phyloP scores from a whole-genome alignment of 371 early-diverging fungal species.

The Mucor racemosus region DNA sequence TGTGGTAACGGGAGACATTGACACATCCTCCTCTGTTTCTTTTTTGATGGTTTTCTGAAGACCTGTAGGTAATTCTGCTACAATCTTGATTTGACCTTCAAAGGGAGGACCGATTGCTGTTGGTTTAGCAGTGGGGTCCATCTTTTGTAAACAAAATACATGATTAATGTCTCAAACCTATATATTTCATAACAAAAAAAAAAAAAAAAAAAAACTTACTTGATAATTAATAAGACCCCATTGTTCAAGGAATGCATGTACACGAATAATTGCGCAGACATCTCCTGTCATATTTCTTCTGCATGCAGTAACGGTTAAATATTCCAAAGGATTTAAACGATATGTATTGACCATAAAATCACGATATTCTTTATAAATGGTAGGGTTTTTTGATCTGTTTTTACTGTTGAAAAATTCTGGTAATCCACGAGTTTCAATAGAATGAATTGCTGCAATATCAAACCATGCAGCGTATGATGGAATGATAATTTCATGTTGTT shows the following conservation, averaged over 20 bases:
- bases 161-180: too few relatives aligned
- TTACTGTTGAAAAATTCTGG: conserved; percentile 96
- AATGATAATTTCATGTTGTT: conserved; percentile 82
- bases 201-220: conserved; percentile 52
- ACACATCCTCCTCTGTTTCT: neutral
- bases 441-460: conserved; percentile 76
- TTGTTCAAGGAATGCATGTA: conserved; percentile 98
- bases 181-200: neutral
- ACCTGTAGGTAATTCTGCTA: conserved; percentile 30
- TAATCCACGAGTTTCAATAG: conserved; percentile 87
- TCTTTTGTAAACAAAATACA: conserved; percentile 41
- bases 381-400: conserved; percentile 91
- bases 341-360: conserved; percentile 98
- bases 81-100: conserved; percentile 83
- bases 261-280: conserved; percentile 95
- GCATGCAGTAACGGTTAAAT: conserved; percentile 96
- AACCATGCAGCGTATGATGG: conserved; percentile 98
- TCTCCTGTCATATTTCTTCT: conserved; percentile 95
- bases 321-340: conserved; percentile 92
- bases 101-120: conserved; percentile 88
- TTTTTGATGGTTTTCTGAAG: neutral
- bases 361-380: conserved; percentile 93
- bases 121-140: conserved; percentile 91
- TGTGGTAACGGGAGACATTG: neutral
- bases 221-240: conserved; percentile 99